These are phyloP conservation scores for Passalora sequoiae DNA, from an alignment of 2,329 filamentous ascomycete genomes.

Conservation along the genomic window DNA sequence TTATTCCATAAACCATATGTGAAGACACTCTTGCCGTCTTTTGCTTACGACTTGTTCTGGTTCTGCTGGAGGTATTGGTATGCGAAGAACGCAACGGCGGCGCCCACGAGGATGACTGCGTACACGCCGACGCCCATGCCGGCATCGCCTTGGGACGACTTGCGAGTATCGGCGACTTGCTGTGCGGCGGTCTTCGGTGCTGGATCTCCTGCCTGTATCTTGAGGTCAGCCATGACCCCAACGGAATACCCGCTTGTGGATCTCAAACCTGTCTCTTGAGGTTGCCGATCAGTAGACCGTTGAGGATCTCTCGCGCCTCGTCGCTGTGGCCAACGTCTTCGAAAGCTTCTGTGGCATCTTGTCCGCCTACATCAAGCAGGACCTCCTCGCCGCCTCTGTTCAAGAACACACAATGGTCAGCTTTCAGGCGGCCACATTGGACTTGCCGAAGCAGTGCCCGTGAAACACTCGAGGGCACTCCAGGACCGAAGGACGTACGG, in stretches of 20 bases:
- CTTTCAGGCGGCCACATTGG: too few relatives aligned
- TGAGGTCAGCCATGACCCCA: too few relatives aligned
- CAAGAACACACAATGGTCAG: background rate
- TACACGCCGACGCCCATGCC: constrained; percentile 66
- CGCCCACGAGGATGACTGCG: constrained; percentile 72
- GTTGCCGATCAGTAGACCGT: constrained; percentile 65
- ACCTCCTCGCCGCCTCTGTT: constrained; percentile 94
- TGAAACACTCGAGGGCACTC: too few relatives aligned
- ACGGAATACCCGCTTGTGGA: too few relatives aligned
- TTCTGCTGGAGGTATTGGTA: constrained; percentile 78
- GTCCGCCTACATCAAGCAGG: constrained; percentile 87
- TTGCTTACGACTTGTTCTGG: constrained; percentile 28
- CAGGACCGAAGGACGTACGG: constrained; percentile 56
- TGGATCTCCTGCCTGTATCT: constrained; percentile 74
- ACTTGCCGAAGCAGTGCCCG: too few relatives aligned
- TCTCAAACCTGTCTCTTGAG: constrained; percentile 73
- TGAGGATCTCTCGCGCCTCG: constrained; percentile 91
- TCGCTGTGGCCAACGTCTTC: constrained; percentile 99
- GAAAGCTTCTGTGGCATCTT: constrained; percentile 96
- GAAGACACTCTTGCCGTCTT: background rate
- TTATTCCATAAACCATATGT: background rate
- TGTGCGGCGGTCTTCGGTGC: constrained; percentile 57
- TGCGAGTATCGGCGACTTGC: constrained; percentile 48
- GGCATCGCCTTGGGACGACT: constrained; percentile 34
- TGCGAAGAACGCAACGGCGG: constrained; percentile 67